Evolutionary conservation across 1,284 basidiomycete species (phyloP), one percentile per base, ranked within the genome.

Genomic region (Neotropicomus parvogracilis): DNA sequence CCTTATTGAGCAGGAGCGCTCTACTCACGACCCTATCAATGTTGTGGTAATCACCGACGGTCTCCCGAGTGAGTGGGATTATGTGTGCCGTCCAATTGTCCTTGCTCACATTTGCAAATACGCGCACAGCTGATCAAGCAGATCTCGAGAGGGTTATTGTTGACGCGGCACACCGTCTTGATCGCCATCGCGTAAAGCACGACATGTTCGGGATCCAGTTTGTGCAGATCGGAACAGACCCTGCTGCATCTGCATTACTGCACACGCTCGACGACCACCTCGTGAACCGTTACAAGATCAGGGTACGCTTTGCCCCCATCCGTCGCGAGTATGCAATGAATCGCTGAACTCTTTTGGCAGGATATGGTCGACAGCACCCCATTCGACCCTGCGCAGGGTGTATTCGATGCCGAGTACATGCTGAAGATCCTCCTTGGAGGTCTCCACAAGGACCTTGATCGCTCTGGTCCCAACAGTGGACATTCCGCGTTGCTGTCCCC

Each of bases 11-110:
- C 44, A 55, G 6, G 59, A 61, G 24, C 56, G 57, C 5, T 55
- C 53, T 20, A 49, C 44, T 17, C 59, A 68, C 28, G 75, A 74
- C 44, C 78, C 77, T 0, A 66, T 78, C 33, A 70, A 65, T 27
- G 51, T 75, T 35, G 50, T 78, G 32, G 63, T 78, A 19, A 67
- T 78, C 47, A 78, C 75, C 0, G 78, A 79, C 49, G 77, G 78
- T 29, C 72, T 68, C 24, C 72, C 76, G 2, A 74, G 75, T 75
- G 50, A 53, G 72, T 56, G 14, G 12, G 13, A 33, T 33, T 17
- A 9, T 4, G n/a, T 17, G 33, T 24, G 24, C 24, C 24, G 14
- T 6, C 16, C 19, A 6, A 37, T 16, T 6, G 16, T 29, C 8
- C 20, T 35, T 33, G 35, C 38, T 49, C 11, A 55, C 10, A 17